Base-by-base conservation (phyloP, 2,329 filamentous ascomycete genomes). In the Exophiala viscosa region DNA sequence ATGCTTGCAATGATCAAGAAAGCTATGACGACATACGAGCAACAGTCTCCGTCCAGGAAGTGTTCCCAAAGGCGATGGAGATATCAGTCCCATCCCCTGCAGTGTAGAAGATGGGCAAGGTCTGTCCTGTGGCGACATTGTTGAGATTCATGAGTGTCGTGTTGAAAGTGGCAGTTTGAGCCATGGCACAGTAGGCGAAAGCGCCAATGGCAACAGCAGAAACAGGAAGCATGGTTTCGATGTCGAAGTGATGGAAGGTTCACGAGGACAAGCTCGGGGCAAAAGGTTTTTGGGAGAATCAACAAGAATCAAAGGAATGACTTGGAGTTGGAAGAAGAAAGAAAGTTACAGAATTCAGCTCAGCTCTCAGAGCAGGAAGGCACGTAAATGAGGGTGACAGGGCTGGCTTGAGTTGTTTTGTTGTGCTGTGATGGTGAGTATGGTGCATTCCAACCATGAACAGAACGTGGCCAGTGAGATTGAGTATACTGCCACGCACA, bases 81-180 rank as follows among this genome's bases (percentile, higher is more conserved):
- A 62, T 55, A 7, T 53, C 49, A 2, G 42, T 42, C 5, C 53
- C 53, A 43, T 59, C 48, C 7, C 60, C 60, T 18, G 49, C 39
- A 31, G 54, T 54, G 51, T 52, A 62, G 6, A 49, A 42, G 47
- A 62, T 57, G 2, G 52, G 49, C 56, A 55, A 56, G 18, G 55
- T 23, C 23, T 59, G 46, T 41, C 58, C 60, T 11, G 55, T 50
- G 9, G 51, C 53, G 40, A 58, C 58, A 36, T 34, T 34, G 17
- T 14, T 45, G 48, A 55, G 61, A 11, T 56, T 55, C 44, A 56
- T 58, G 45, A 28, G 23, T 28, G 23, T 28, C 23, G 48, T 52
- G 47, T 38, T 39, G 46, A 62, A 61, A 17, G 40, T 15, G 17
- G 55, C 45, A 15, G 52, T 52, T 32, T 56, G 51, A 38, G 56